These are phyloP conservation scores for Schizonepeta tenuifolia DNA, from an alignment of 257 asterid genomes.

Conservation along the genomic window DNA sequence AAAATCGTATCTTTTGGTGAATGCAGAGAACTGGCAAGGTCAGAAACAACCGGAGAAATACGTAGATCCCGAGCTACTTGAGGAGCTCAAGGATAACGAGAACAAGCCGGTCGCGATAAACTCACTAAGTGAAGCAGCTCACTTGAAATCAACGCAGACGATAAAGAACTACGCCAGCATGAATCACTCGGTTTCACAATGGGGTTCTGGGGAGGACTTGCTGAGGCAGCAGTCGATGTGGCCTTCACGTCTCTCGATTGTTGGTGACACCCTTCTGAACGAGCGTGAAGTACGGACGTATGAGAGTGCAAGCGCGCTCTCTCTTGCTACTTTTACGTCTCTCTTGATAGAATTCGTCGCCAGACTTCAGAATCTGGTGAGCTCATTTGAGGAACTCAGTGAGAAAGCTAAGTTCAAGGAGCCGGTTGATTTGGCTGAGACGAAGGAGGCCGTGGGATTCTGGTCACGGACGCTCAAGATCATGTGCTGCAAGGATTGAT, in stretches of 20 bases:
- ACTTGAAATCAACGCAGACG: constrained; percentile 52
- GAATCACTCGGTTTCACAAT: constrained; percentile 56
- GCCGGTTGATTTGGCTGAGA: constrained; percentile 31
- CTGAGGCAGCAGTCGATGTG: constrained; percentile 73
- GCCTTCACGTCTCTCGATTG: constrained; percentile 91
- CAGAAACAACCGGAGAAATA: constrained; percentile 55
- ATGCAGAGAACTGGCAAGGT: constrained; percentile 80
- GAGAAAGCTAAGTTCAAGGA: constrained; percentile 78
- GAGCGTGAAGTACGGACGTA: constrained; percentile 84
- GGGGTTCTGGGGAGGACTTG: constrained; percentile 69
- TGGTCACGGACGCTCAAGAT: constrained; percentile 44
- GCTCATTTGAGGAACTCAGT: constrained; percentile 69
- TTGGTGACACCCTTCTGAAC: constrained; percentile 66
- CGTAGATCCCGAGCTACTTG: constrained; percentile 59
- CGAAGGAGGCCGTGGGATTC: constrained; percentile 40
- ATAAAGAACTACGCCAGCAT: constrained; percentile 41
- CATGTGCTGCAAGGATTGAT: constrained; percentile 40
- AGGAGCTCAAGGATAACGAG: constrained; percentile 73
- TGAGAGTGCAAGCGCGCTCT: constrained; percentile 91
- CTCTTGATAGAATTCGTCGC: constrained; percentile 91
- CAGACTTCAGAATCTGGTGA: constrained; percentile 84
- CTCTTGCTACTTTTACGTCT: constrained; percentile 84
- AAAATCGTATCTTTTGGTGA: constrained; percentile 83
- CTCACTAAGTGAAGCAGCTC: constrained; percentile 57
- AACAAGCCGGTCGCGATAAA: constrained; percentile 48